These are phyloP conservation scores for Pisolithus tinctorius DNA, from an alignment of 768 basidiomycete genomes.

Conservation along the genomic window DNA sequence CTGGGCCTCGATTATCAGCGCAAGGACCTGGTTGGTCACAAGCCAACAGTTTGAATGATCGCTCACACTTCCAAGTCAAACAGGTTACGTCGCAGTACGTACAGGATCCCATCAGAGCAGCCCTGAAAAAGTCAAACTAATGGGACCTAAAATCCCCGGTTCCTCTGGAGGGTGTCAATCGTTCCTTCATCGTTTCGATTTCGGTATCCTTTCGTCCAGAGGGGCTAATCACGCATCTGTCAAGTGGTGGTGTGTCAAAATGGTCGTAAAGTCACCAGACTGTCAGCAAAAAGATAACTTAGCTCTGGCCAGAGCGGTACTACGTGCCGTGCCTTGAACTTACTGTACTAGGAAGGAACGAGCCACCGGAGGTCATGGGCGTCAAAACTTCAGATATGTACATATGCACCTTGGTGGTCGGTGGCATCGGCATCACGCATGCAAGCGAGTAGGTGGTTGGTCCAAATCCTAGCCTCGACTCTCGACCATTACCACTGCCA, in stretches of 20 bases:
- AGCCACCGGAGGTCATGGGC: no score
- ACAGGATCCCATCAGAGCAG: conserved; percentile 18
- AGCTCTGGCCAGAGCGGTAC: no score
- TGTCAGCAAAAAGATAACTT: no score
- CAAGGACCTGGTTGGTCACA: background rate
- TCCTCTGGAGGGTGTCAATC: background rate
- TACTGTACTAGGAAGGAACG: no score
- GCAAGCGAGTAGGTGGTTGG: no score
- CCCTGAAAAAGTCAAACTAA: conserved; percentile 29
- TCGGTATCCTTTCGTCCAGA: background rate
- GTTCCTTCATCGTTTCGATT: background rate
- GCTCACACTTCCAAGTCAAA: background rate
- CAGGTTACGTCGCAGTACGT: background rate
- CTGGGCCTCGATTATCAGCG: no score
- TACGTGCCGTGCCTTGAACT: no score
- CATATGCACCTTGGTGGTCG: no score
- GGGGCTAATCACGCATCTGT: background rate
- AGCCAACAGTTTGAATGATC: background rate
- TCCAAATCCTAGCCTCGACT: no score
- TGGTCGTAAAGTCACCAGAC: background rate
- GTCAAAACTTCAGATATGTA: no score
- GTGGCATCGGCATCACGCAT: no score
- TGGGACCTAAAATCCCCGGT: conserved; percentile 13
- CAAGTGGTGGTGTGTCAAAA: background rate
- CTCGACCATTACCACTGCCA: no score